phyloP scores from a whole-genome alignment of 2,329 filamentous ascomycete species.

The Cyanodermella asteris region DNA sequence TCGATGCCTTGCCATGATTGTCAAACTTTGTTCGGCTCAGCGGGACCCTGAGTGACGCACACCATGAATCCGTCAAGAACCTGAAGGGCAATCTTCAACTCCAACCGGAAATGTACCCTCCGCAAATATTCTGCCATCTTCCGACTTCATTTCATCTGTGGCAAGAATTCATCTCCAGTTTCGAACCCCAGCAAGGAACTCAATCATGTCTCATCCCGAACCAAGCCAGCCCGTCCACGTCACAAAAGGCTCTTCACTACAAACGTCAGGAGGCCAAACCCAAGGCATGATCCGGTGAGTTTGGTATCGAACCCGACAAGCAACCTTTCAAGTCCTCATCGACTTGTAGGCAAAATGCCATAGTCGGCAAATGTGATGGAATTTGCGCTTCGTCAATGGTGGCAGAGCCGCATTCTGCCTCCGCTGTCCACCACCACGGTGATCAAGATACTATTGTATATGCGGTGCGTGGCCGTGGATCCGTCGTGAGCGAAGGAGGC shows the following conservation, averaged over 20 bases:
- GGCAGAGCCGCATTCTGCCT: constrained; percentile 37
- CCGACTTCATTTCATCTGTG: neutral
- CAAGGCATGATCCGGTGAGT: constrained; percentile 28
- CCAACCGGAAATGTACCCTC: too few species aligned
- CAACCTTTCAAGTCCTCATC: constrained; percentile 10
- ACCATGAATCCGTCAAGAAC: too few species aligned
- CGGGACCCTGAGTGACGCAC: too few species aligned
- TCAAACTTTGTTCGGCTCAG: too few species aligned
- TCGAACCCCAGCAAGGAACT: neutral
- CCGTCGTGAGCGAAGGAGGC: constrained; percentile 35
- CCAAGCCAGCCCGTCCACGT: constrained; percentile 33
- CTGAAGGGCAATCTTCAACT: too few species aligned
- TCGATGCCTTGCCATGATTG: too few species aligned
- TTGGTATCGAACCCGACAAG: constrained; percentile 6
- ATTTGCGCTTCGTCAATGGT: constrained; percentile 49
- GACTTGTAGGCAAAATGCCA: constrained; percentile 34
- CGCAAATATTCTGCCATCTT: too few species aligned
- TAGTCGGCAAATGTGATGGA: constrained; percentile 40
- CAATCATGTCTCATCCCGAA: neutral
- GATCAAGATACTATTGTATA: constrained; percentile 52
- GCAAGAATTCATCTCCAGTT: neutral
- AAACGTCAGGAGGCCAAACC: constrained; percentile 24
- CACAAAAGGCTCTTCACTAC: constrained; percentile 25
- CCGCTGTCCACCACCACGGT: constrained; percentile 46
- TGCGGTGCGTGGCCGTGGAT: constrained; percentile 37